These are phyloP conservation scores for Magnaporthiopsis rhizophila DNA, from an alignment of 2,329 filamentous ascomycete species.

Conservation along the genomic window DNA sequence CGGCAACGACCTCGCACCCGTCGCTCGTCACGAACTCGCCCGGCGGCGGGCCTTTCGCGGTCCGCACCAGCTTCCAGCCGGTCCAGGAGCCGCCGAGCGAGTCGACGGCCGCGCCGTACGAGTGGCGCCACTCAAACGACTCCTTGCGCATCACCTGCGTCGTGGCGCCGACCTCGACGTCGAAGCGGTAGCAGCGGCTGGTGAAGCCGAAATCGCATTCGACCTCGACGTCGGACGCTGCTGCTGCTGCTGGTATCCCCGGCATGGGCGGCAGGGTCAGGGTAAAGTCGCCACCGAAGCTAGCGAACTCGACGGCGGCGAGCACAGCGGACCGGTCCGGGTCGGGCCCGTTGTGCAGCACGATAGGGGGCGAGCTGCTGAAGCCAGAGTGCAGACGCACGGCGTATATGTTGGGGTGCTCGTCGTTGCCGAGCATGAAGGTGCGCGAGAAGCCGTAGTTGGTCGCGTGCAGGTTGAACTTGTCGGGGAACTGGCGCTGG, in stretches of 20 bases:
- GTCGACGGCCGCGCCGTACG: slow-evolving; percentile 25
- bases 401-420: slow-evolving; percentile 24
- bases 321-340: slow-evolving; percentile 19
- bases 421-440: slow-evolving; percentile 23
- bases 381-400: slow-evolving; percentile 19
- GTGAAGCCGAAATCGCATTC: slow-evolving; percentile 10
- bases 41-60: slow-evolving; percentile 16
- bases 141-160: slow-evolving; percentile 18
- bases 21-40: slow-evolving; percentile 21
- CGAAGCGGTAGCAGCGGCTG: slow-evolving; percentile 22
- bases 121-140: slow-evolving; percentile 35
- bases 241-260: slow-evolving; percentile 5
- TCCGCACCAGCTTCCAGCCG: slow-evolving; percentile 35
- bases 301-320: slow-evolving; percentile 17
- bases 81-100: slow-evolving; percentile 21
- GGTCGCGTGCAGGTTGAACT: slow-evolving; percentile 24
- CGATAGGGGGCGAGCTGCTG: slow-evolving; percentile 20
- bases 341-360: slow-evolving; percentile 26
- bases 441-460: slow-evolving; percentile 10
- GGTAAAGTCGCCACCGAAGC: slow-evolving; percentile 12
- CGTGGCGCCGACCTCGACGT: slow-evolving; percentile 23
- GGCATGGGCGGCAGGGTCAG: slow-evolving; percentile 23
- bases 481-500: slow-evolving; percentile 23
- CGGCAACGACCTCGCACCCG: slow-evolving; percentile 34
- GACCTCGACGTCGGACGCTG: slow-evolving; percentile 11